A percentile compares a stretch with the other conserved stretches of the same genome.
These are phyloP conservation scores for Cryptosporidium sp. DNA, from an alignment of 169 alveolate genomes.

Conservation along the genomic window DNA sequence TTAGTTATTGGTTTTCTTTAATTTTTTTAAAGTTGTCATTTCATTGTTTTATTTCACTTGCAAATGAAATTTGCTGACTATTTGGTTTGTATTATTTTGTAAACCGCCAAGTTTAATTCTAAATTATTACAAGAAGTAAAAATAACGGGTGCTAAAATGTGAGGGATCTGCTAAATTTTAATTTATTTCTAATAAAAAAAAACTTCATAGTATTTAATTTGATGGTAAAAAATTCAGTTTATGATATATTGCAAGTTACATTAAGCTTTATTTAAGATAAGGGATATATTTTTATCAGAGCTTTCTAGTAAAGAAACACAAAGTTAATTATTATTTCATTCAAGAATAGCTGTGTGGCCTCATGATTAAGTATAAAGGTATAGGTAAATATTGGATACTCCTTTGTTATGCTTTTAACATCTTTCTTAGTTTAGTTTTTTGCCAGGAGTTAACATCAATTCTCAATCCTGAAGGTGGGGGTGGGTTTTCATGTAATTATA, in stretches of 20 bases:
- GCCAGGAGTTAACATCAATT: conserved; percentile 22
- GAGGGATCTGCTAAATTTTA: not conserved
- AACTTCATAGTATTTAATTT: not conserved
- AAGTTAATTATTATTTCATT: not conserved
- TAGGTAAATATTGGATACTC: not conserved
- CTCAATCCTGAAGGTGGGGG: conserved; percentile 56
- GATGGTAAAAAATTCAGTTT: not conserved
- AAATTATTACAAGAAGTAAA: too few relatives aligned
- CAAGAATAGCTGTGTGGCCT: not conserved
- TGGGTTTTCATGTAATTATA: conserved; percentile 18
- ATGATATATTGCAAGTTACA: not conserved
- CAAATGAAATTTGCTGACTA: not conserved
- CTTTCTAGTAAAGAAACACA: not conserved
- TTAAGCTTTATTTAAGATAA: not conserved
- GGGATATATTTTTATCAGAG: not conserved
- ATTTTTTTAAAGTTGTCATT: too few relatives aligned
- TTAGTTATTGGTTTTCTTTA: not conserved
- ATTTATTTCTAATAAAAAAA: not conserved
- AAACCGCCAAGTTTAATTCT: not conserved
- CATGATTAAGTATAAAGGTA: not conserved
- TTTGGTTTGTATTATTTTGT: not conserved
- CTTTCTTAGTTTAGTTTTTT: not conserved
- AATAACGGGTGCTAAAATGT: not conserved
- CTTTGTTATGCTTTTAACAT: not conserved
- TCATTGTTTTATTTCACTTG: too few relatives aligned